phyloP scores from a whole-genome alignment of 2,329 filamentous ascomycete species.

The Tympanopsis confertula region DNA sequence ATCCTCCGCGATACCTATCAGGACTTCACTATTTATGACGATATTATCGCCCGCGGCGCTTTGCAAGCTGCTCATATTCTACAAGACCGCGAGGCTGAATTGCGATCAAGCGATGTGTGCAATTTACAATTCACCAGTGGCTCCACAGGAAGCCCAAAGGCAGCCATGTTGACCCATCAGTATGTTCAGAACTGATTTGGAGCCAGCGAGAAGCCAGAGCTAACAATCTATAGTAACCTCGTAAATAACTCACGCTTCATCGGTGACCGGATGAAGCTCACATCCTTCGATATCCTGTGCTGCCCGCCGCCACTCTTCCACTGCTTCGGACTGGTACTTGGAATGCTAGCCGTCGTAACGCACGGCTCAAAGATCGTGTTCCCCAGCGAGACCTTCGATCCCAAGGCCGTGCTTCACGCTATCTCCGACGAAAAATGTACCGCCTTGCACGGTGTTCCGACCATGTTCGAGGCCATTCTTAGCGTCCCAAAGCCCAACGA shows the following conservation, averaged over 20 bases:
- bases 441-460: constrained; percentile 69
- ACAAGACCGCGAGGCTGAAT: constrained; percentile 18
- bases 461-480: constrained; percentile 67
- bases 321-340: constrained; percentile 72
- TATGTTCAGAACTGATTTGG: no score
- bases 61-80: not conserved
- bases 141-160: constrained; percentile 64
- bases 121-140: constrained; percentile 68
- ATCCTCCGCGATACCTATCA: constrained; percentile 44
- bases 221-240: constrained; percentile 36
- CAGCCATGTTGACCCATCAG: constrained; percentile 64
- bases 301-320: constrained; percentile 79
- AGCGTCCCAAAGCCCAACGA: constrained; percentile 26
- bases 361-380: constrained; percentile 70
- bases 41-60: constrained; percentile 30
- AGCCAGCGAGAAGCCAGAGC: no score
- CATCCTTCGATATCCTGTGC: constrained; percentile 56
- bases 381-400: constrained; percentile 63
- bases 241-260: constrained; percentile 60
- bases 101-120: constrained; percentile 56
- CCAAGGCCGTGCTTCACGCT: constrained; percentile 51
- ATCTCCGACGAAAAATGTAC: constrained; percentile 60
- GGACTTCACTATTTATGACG: constrained; percentile 46
- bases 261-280: constrained; percentile 63
- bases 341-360: constrained; percentile 59